Base-by-base conservation (phyloP, 2,329 filamentous ascomycete species). In the Penicillium nordicum region DNA sequence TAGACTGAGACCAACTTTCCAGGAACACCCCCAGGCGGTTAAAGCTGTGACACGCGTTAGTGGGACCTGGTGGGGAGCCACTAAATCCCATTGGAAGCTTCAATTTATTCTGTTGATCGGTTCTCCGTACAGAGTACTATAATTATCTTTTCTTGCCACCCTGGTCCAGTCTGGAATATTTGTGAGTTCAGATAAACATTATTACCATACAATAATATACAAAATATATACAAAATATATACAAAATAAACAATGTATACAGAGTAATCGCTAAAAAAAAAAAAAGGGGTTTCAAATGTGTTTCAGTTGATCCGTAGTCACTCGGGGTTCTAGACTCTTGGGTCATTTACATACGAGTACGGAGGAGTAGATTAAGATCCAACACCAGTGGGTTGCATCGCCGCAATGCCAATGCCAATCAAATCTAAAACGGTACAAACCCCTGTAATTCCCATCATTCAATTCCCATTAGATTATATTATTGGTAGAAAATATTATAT, bases 41-140 rank as follows among this genome's bases (percentile, higher is more conserved):
- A 47, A 46, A 44, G 36, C 36, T 27, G 64, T 69, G 69, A 72
- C 70, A 71, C 70, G 69, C 69, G 68, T 72, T 71, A 54, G 69
- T 71, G 70, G 70, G 60, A 42, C 64, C 2, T 16, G 32, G 61
- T 61, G 63, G 63, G 45, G 60, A 53, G n/a, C 44, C 8, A 5
- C 16, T 16, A 23, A 45, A 57, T 60, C 59, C 60, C 50, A 64
- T 63, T 64, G 59, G 63, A 58, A 59, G 56, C 34, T 36, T 50
- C 40, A 32, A 14, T 32, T 3, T 6, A 32, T 32, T 32, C 11
- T 12, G 30, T 12, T 32, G 30, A 32, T 32, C 30, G 9, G 14
- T 18, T 18, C 18, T 18, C 18, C 18, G 18, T 18, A 18, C 18
- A 2, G 18, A 18, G 18, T 57, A 37, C 62, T 63, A 59, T 63